A percentile compares a stretch with the other conserved stretches of the same genome.
phyloP scores from a whole-genome alignment of 2,329 filamentous ascomycete genomes.

The Pyricularia pennisetigena region DNA sequence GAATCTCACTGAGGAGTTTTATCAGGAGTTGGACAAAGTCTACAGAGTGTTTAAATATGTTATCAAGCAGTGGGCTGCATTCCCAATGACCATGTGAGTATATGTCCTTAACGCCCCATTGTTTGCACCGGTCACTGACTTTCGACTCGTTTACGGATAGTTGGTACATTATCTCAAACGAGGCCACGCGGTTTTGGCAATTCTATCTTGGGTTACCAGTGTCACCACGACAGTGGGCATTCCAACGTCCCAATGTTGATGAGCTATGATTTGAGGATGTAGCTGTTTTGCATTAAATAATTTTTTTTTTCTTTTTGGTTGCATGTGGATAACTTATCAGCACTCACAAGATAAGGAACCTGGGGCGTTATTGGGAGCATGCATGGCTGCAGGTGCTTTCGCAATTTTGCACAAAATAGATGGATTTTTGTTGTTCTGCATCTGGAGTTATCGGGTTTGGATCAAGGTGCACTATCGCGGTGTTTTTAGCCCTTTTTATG shows the following conservation, averaged over 20 bases:
- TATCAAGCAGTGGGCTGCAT: slow-evolving; percentile 55
- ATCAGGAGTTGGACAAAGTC: slow-evolving; percentile 54
- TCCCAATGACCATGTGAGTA: slow-evolving; percentile 64
- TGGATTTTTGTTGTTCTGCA: not conserved
- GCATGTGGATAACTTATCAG: not conserved
- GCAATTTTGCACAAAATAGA: not conserved
- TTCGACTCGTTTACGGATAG: not conserved
- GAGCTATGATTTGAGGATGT: slow-evolving; percentile 29
- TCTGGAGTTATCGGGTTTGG: not conserved
- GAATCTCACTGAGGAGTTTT: slow-evolving; percentile 46
- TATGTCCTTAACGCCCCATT: not conserved
- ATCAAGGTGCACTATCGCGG: not conserved
- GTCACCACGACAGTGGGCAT: slow-evolving; percentile 34
- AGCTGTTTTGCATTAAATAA: not conserved
- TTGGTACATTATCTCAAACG: slow-evolving; percentile 14
- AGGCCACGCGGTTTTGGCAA: slow-evolving; percentile 36
- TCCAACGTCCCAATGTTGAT: slow-evolving; percentile 33
- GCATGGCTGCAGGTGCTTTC: not conserved
- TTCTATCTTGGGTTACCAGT: slow-evolving; percentile 44
- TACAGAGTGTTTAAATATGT: slow-evolving; percentile 56
- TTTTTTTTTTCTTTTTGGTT: not conserved
- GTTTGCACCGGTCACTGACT: not conserved
- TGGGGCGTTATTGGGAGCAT: not conserved
- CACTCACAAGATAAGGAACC: not conserved
- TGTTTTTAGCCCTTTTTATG: not conserved